These are phyloP conservation scores for Saccharum officinarum DNA, from an alignment of 176 grass and related monocot species.

Conservation along the genomic window DNA sequence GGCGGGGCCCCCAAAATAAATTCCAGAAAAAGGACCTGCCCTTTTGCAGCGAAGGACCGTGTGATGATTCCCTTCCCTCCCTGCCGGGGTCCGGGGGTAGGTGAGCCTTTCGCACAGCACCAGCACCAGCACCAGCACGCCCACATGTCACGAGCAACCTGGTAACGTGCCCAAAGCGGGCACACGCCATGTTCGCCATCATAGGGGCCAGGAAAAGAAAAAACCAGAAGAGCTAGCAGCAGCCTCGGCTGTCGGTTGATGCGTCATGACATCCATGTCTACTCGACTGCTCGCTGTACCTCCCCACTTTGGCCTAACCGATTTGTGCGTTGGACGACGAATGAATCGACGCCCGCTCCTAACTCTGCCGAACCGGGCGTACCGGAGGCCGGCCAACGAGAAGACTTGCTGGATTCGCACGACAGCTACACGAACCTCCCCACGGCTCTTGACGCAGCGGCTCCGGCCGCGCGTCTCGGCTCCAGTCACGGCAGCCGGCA, in stretches of 20 bases:
- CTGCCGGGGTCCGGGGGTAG: background rate
- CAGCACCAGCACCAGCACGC: background rate
- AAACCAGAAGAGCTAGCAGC: background rate
- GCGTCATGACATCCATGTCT: background rate
- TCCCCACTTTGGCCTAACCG: background rate
- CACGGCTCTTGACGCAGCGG: background rate
- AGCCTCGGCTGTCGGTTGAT: background rate
- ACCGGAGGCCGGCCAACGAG: background rate
- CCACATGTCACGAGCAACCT: background rate
- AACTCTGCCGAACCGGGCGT: constrained; percentile 41
- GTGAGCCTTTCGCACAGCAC: background rate
- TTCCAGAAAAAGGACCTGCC: background rate
- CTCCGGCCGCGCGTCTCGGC: constrained; percentile 4
- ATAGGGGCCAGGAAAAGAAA: background rate
- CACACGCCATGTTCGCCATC: background rate
- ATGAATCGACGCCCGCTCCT: background rate
- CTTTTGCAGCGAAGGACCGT: background rate
- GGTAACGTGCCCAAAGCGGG: constrained; percentile 21
- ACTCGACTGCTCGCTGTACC: no score
- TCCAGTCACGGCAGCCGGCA: constrained; percentile 13
- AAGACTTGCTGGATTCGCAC: background rate
- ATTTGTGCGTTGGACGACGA: background rate
- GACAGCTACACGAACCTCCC: constrained; percentile 2
- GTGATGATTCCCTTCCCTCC: background rate
- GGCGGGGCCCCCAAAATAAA: no score